Conservation (phyloP, 2,329 filamentous ascomycete species). For the Cryphonectria parasitica region DNA sequence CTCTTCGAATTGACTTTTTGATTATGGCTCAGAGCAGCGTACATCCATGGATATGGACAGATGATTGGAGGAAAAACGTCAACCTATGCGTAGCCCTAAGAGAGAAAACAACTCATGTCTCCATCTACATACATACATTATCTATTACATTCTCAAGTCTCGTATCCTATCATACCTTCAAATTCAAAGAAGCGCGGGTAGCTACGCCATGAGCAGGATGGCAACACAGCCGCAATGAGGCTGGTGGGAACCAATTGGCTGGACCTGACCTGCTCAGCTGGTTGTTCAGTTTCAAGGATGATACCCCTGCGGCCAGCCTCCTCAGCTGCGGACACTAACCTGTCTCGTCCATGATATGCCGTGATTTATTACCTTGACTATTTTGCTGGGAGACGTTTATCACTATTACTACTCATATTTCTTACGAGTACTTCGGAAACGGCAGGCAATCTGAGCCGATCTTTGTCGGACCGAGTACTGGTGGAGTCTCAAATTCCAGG, state of each 20-base stretch:
- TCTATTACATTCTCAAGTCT: neutral
- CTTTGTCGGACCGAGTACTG: neutral
- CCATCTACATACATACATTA: too few species aligned
- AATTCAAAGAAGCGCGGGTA: neutral
- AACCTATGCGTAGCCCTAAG: too few species aligned
- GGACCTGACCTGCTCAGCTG: neutral
- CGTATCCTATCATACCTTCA: neutral
- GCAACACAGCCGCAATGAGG: conserved; percentile 18
- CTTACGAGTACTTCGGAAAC: neutral
- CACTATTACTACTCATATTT: neutral
- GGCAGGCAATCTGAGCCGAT: neutral
- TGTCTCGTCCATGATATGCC: neutral
- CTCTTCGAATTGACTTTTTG: too few species aligned
- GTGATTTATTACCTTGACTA: neutral
- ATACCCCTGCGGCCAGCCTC: neutral
- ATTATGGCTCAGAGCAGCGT: too few species aligned
- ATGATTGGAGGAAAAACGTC: too few species aligned
- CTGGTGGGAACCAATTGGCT: neutral
- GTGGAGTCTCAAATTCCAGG: neutral
- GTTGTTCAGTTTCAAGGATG: neutral
- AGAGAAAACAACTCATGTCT: too few species aligned
- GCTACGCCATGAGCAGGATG: conserved; percentile 18
- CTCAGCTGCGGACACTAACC: neutral
- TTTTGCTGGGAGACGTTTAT: neutral
- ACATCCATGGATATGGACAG: too few species aligned